Conservation (phyloP, 2,329 filamentous ascomycete genomes). For the Colletotrichum limetticola region DNA sequence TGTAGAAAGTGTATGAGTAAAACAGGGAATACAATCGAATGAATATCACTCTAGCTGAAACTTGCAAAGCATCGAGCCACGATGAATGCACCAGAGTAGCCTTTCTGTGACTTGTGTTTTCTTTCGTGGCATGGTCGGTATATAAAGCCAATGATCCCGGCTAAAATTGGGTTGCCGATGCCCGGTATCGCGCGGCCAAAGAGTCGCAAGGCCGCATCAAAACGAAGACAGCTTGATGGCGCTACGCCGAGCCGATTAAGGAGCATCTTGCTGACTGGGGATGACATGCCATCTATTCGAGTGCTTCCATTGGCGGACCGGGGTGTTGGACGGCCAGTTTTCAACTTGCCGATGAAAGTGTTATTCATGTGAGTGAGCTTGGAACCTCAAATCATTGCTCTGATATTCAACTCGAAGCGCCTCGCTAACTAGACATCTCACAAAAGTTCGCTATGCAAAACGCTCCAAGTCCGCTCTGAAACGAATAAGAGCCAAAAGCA, state of each 20-base stretch:
- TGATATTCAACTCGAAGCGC: neutral
- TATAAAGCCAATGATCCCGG: neutral
- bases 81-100: neutral
- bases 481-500: neutral
- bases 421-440: neutral
- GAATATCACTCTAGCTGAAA: conserved; percentile 15
- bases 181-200: conserved; percentile 22
- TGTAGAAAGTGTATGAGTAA: neutral
- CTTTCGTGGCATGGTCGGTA: neutral
- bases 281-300: neutral
- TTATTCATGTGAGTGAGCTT: neutral
- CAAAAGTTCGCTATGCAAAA: neutral
- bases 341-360: neutral
- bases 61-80: neutral
- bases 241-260: neutral
- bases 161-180: neutral
- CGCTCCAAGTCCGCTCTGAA: neutral
- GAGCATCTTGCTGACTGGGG: neutral
- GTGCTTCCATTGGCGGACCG: neutral
- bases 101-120: neutral
- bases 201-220: neutral
- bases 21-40: neutral
- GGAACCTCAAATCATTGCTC: too few relatives aligned
- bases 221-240: neutral
- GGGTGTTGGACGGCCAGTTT: neutral